Base-by-base conservation (phyloP, 768 basidiomycete species). In the Exidia glandulosa region DNA sequence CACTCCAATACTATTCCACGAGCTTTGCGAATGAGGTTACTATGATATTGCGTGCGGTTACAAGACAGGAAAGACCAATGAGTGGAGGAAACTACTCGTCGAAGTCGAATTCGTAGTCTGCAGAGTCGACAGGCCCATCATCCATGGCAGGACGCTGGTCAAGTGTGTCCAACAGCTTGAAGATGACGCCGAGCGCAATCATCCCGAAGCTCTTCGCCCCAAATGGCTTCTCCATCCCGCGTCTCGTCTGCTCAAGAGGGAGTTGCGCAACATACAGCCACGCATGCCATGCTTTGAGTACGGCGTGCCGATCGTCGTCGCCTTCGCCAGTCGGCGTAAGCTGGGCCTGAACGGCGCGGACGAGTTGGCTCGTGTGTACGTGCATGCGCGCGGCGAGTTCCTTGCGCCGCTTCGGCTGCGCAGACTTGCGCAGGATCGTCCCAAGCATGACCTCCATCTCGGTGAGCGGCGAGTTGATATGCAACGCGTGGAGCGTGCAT, bases 401-500 rank as follows among this genome's bases (percentile, higher is more conserved):
- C 31, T 69, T 77, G 60, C 87, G 75, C 77, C 79, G 85, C 33
- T 83, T 72, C 60, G 76, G 77, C 63, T 89, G 82, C 1, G 80
- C 72, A 65, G 85, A 88, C 61, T 83, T 83, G 1, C 82, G 86
- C 50, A 89, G 71, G 60, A 92, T 92, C 0, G 85, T 83, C 23
- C 88, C 88, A 32, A 84, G 71, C 1, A 89, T 84, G 27, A 90
- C 76, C 65, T 92, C 90, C 56, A 86, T 84, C 66, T 92, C 90
- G 5, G 76, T 69, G 33, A 92, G 75, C 32, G 77, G 77, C 9
- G 79, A 82, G 1, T 83, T 77, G 9, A 75, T 71, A 58, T 79
- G 77, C 9, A 90, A 70, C 0, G 84, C 81, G 66, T 88, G 87
- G 0, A 85, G 85, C 16, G 77, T 71, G 61, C 84, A 81, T 58